Percentiles rank a stretch among this genome's conserved stretches.
phyloP scores from a whole-genome alignment of 1,284 basidiomycete species.

The Trichosporon faecale region DNA sequence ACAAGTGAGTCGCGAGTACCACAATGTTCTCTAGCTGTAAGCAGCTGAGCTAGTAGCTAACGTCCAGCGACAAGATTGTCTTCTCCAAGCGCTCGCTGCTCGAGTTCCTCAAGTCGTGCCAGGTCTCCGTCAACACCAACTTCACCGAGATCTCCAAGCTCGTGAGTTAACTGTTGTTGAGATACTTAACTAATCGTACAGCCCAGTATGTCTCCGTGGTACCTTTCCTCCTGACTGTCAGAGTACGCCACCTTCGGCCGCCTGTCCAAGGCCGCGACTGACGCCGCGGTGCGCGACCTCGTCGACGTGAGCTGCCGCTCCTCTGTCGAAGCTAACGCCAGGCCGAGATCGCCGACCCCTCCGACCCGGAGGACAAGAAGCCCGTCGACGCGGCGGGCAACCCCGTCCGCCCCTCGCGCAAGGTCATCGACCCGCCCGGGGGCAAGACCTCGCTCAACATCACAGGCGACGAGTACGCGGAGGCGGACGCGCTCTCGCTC shows the following conservation, averaged over 20 bases:
- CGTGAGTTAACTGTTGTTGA: constrained; percentile 12
- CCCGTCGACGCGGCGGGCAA: constrained; percentile 36
- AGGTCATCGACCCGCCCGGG: constrained; percentile 49
- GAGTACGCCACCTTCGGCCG: constrained; percentile 53
- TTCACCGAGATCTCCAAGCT: constrained; percentile 50
- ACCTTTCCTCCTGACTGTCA: constrained; percentile 22
- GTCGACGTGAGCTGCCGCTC: constrained; percentile 43
- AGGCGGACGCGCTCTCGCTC: constrained; percentile 48
- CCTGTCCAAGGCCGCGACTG: constrained; percentile 49
- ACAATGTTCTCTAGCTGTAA: not conserved
- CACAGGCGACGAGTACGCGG: constrained; percentile 48
- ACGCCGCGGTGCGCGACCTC: constrained; percentile 51
- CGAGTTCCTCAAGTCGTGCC: constrained; percentile 52
- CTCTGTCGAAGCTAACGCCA: constrained; percentile 19
- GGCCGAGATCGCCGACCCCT: constrained; percentile 52
- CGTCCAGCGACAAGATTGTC: constrained; percentile 49
- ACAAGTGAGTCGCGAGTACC: constrained; percentile 40
- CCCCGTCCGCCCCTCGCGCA: constrained; percentile 45
- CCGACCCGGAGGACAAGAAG: constrained; percentile 34
- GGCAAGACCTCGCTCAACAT: constrained; percentile 43
- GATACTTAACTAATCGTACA: constrained; percentile 11
- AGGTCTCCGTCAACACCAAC: constrained; percentile 50
- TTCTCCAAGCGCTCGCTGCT: constrained; percentile 53
- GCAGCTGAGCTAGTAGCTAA: constrained; percentile 9
- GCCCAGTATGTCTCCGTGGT: constrained; percentile 37